Evolutionary conservation across 2,329 filamentous ascomycete genomes (phyloP).

Genomic region (Colletotrichum acutatum): DNA sequence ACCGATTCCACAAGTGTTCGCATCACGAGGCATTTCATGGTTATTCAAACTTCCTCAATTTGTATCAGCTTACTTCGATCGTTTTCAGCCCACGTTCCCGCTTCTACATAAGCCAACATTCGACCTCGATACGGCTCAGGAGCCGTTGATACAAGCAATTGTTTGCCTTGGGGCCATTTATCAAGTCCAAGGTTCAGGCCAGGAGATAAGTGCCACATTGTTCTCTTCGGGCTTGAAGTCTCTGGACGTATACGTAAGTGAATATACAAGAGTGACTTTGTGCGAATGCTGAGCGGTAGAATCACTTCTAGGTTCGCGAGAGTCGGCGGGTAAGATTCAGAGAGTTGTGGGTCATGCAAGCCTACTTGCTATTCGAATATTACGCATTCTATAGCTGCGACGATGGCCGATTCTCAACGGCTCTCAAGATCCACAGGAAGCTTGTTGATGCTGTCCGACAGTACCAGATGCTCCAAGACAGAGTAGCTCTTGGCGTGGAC

Average conservation of each 20-base stretch:
- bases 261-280: not conserved
- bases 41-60: conserved; percentile 11
- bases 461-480: not conserved
- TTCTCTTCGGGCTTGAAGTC: conserved; percentile 1
- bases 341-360: conserved; percentile 8
- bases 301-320: not conserved
- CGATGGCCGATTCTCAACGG: not conserved
- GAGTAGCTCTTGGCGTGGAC: not conserved
- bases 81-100: not conserved
- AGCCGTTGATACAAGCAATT: not conserved
- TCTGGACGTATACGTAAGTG: not conserved
- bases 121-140: not conserved
- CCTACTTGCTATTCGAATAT: conserved; percentile 4
- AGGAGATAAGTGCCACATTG: not conserved
- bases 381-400: not conserved
- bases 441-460: not conserved
- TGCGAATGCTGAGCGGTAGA: not conserved
- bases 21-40: conserved; percentile 1
- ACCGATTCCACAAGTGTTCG: not conserved
- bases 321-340: not conserved
- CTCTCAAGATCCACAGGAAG: not conserved
- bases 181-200: not conserved
- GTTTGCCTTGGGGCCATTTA: not conserved
- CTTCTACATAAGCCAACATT: not conserved
- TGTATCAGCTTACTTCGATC: not conserved